A percentile compares a stretch with the other conserved stretches of the same genome.
These are phyloP conservation scores for Fistulifera solaris DNA, from an alignment of 108 stramenopile species.

Conservation along the genomic window DNA sequence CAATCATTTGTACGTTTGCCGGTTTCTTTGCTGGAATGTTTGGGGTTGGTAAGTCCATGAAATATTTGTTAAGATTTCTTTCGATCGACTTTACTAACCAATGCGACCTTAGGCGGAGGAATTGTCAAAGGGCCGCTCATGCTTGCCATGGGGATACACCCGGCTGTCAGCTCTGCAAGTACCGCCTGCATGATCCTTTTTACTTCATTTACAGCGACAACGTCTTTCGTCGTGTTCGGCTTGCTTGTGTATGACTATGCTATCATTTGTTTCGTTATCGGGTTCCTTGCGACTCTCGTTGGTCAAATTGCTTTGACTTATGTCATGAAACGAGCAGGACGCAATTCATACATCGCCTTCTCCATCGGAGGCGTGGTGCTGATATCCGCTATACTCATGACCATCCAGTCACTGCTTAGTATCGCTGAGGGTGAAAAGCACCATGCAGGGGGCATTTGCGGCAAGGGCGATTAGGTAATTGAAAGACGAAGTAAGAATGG, in stretches of 20 bases:
- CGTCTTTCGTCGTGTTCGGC: slow-evolving; percentile 81
- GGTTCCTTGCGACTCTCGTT: slow-evolving; percentile 66
- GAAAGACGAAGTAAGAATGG: not conserved
- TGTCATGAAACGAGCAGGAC: slow-evolving; percentile 58
- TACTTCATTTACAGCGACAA: slow-evolving; percentile 91
- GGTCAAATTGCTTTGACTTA: slow-evolving; percentile 69
- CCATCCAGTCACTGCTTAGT: slow-evolving; percentile 38
- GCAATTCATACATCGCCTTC: slow-evolving; percentile 87
- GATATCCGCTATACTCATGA: slow-evolving; percentile 61
- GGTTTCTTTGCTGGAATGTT: slow-evolving; percentile 96
- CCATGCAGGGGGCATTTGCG: slow-evolving; percentile 46
- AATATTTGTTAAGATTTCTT: not conserved
- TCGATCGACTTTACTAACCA: slow-evolving; percentile 2
- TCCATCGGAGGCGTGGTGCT: slow-evolving; percentile 83
- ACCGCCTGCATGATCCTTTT: slow-evolving; percentile 89
- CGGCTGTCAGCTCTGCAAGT: slow-evolving; percentile 70
- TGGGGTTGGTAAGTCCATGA: slow-evolving; percentile 41
- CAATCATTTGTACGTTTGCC: slow-evolving; percentile 79
- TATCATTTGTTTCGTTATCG: slow-evolving; percentile 56
- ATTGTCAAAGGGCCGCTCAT: slow-evolving; percentile 94
- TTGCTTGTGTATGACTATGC: slow-evolving; percentile 74
- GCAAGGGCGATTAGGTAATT: slow-evolving; percentile 14
- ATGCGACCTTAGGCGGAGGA: slow-evolving; percentile 48
- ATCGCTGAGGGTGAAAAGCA: slow-evolving; percentile 43
- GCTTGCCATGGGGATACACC: slow-evolving; percentile 89